Conservation (phyloP, 176 grass and related monocot genomes). For the Poa annua region DNA sequence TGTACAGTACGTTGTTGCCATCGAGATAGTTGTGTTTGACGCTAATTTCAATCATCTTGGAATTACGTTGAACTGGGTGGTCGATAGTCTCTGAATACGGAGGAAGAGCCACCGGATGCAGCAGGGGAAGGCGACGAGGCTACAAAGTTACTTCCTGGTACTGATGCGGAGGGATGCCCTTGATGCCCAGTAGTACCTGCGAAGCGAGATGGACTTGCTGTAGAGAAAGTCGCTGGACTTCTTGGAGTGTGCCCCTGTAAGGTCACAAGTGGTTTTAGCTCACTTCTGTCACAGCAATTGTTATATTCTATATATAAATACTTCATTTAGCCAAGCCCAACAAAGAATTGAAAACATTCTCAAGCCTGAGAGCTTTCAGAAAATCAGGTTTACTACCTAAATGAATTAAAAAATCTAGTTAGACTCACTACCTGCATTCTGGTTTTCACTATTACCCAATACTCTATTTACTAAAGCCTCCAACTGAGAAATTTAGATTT, state of each 20-base stretch:
- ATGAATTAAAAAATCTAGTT: neutral
- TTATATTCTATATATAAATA: constrained; percentile 12
- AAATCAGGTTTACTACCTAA: neutral
- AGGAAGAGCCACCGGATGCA: constrained; percentile 70
- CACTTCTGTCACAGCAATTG: neutral
- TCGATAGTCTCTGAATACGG: constrained; percentile 70
- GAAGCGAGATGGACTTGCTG: constrained; percentile 68
- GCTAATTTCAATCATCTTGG: neutral
- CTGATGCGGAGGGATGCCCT: constrained; percentile 54
- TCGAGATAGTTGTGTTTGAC: neutral
- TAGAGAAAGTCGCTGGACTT: constrained; percentile 56
- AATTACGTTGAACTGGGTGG: constrained; percentile 49
- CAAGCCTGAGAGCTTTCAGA: neutral
- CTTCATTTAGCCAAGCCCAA: neutral
- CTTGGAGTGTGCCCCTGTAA: constrained; percentile 58
- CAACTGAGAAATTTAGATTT: neutral
- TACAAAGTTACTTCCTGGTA: constrained; percentile 64
- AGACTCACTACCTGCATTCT: neutral
- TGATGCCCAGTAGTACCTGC: constrained; percentile 53
- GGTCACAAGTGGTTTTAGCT: constrained; percentile 21
- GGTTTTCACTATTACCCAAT: neutral
- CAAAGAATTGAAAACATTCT: neutral
- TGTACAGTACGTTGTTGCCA: neutral
- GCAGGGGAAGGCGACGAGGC: constrained; percentile 80
- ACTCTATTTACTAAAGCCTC: neutral